Evolutionary conservation across 2,329 filamentous ascomycete species (phyloP).

Genomic region (Teratosphaeria zuluensis): DNA sequence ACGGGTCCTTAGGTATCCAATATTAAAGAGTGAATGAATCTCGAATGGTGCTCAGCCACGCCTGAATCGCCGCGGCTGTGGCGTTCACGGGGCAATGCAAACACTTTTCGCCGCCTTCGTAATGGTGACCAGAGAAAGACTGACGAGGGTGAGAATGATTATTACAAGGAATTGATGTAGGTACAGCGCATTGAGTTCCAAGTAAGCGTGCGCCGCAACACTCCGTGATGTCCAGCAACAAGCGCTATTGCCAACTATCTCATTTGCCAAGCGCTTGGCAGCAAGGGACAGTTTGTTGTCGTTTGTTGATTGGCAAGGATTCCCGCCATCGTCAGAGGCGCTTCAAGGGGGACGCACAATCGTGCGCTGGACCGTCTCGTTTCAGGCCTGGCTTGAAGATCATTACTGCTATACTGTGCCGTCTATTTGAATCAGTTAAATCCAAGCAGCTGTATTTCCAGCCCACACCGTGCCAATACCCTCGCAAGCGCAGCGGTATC

Average conservation of each 20-base stretch:
- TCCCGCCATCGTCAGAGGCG: background rate
- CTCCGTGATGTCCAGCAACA: background rate
- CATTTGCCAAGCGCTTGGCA: background rate
- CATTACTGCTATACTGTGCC: background rate
- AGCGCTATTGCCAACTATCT: background rate
- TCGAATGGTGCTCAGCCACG: background rate
- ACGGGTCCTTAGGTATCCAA: background rate
- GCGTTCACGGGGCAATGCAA: background rate
- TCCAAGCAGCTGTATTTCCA: too few species aligned
- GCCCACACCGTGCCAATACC: too few species aligned
- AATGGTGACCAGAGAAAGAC: background rate
- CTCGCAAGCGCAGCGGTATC: background rate
- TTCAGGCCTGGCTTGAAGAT: background rate
- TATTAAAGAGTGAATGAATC: background rate
- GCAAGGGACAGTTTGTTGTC: background rate
- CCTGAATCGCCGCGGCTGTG: background rate
- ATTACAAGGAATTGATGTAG: background rate
- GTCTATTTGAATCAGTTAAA: background rate
- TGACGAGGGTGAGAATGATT: background rate
- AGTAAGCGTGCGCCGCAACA: background rate
- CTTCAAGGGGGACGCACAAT: background rate
- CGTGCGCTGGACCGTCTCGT: background rate
- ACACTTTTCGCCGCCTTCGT: background rate
- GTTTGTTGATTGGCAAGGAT: background rate
- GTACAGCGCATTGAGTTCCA: background rate